Evolutionary conservation across 2,329 filamentous ascomycete species (phyloP).

Genomic region (Colletotrichum musae): DNA sequence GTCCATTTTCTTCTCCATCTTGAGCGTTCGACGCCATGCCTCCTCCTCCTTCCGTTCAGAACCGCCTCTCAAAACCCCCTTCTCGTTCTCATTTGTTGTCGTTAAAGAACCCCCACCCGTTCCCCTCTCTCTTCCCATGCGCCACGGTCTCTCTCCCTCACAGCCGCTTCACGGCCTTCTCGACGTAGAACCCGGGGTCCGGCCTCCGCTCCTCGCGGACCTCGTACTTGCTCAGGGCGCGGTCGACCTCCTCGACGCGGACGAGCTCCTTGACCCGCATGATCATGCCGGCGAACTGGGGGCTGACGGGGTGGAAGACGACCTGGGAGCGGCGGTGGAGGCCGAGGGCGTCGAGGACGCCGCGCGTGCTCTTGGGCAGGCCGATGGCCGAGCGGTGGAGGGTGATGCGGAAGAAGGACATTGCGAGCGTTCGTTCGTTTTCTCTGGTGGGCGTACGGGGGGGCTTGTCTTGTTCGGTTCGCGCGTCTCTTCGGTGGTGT

Average conservation of each 20-base stretch:
- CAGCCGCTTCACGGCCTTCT: slow-evolving; percentile 64
- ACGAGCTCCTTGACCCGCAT: slow-evolving; percentile 96
- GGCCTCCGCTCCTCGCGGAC: slow-evolving; percentile 81
- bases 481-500: neutral
- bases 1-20: neutral
- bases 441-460: neutral
- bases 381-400: slow-evolving; percentile 92
- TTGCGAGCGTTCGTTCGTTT: slow-evolving; percentile 49
- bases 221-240: slow-evolving; percentile 74
- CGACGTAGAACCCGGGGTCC: slow-evolving; percentile 85
- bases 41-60: too few species aligned
- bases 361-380: slow-evolving; percentile 83
- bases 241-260: slow-evolving; percentile 82
- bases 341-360: slow-evolving; percentile 87
- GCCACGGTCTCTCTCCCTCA: slow-evolving; percentile 43
- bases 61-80: too few species aligned
- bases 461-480: slow-evolving; percentile 1
- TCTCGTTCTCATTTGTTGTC: neutral
- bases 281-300: slow-evolving; percentile 89
- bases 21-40: too few species aligned
- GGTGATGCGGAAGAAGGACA: slow-evolving; percentile 92
- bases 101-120: neutral
- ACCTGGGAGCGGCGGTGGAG: slow-evolving; percentile 87
- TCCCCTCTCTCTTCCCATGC: slow-evolving; percentile 19
- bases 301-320: slow-evolving; percentile 89